Conservation (phyloP, 2,329 filamentous ascomycete species). For the Leptosphaerulina australis region DNA sequence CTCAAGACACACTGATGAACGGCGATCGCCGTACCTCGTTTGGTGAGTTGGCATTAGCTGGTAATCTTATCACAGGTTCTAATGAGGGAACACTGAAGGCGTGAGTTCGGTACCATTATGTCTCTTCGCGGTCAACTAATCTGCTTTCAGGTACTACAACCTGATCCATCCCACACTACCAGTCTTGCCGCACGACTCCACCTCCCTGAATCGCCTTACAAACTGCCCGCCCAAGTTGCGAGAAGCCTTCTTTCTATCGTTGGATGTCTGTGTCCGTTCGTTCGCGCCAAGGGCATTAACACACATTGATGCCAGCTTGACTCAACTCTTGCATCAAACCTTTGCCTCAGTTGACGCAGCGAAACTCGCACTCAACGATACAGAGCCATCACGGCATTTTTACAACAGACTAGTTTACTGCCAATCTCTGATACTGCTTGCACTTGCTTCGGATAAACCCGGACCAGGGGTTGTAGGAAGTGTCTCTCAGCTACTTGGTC, state of each 20-base stretch:
- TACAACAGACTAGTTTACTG: constrained; percentile 45
- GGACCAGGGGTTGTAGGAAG: constrained; percentile 35
- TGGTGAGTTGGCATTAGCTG: constrained; percentile 43
- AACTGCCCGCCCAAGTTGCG: constrained; percentile 44
- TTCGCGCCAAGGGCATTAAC: constrained; percentile 38
- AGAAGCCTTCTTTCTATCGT: constrained; percentile 44
- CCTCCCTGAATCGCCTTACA: constrained; percentile 42
- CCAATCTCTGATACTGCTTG: constrained; percentile 40
- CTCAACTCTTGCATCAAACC: constrained; percentile 39
- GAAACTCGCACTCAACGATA: constrained; percentile 35
- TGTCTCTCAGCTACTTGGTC: constrained; percentile 39
- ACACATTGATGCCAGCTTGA: constrained; percentile 31
- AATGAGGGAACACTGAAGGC: constrained; percentile 46
- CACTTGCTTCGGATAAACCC: constrained; percentile 43
- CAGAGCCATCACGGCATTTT: constrained; percentile 36
- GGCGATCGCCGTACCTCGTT: constrained; percentile 44
- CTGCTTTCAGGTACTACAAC: constrained; percentile 40
- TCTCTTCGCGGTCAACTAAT: constrained; percentile 20
- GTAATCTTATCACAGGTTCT: constrained; percentile 43
- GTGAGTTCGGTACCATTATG: constrained; percentile 23
- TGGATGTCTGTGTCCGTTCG: constrained; percentile 44
- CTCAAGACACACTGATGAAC: constrained; percentile 40
- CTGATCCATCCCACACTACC: constrained; percentile 46
- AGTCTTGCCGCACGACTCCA: constrained; percentile 42
- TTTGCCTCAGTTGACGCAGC: constrained; percentile 39